phyloP scores from a whole-genome alignment of 345 rosid species.

The Aurinia saxatilis region DNA sequence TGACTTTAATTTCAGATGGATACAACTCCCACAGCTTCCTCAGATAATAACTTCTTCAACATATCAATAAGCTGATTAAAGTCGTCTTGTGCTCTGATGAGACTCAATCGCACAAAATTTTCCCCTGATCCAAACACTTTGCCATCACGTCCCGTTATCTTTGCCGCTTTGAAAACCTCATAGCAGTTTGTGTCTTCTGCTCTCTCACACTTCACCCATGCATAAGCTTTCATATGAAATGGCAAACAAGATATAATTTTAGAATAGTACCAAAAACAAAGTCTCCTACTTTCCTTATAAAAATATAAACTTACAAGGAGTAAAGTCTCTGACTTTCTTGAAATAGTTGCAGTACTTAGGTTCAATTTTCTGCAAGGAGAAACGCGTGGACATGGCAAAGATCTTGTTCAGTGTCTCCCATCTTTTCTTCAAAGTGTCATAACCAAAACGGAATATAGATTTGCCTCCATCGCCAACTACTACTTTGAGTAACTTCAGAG shows the following conservation, averaged over 20 bases:
- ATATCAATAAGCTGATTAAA: constrained; percentile 29
- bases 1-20: not conserved
- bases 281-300: not conserved
- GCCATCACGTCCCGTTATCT: constrained; percentile 46
- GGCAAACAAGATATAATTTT: not conserved
- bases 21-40: not conserved
- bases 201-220: constrained; percentile 62
- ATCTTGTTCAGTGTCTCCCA: constrained; percentile 8
- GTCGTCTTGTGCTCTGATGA: constrained; percentile 49
- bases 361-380: constrained; percentile 37
- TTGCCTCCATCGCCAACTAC: constrained; percentile 27
- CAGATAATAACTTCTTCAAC: not conserved
- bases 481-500: constrained; percentile 43
- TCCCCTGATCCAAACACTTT: constrained; percentile 24
- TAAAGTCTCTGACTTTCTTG: constrained; percentile 15
- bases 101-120: constrained; percentile 44
- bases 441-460: constrained; percentile 40
- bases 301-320: constrained; percentile 20
- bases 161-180: constrained; percentile 37
- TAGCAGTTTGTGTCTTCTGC: constrained; percentile 40
- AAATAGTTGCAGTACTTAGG: constrained; percentile 41
- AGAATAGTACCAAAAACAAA: not conserved
- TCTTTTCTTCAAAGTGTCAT: constrained; percentile 36
- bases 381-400: constrained; percentile 34
- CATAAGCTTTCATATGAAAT: constrained; percentile 41